phyloP scores from a whole-genome alignment of 208 protist species.

The Acanthamoeba castellanii region DNA sequence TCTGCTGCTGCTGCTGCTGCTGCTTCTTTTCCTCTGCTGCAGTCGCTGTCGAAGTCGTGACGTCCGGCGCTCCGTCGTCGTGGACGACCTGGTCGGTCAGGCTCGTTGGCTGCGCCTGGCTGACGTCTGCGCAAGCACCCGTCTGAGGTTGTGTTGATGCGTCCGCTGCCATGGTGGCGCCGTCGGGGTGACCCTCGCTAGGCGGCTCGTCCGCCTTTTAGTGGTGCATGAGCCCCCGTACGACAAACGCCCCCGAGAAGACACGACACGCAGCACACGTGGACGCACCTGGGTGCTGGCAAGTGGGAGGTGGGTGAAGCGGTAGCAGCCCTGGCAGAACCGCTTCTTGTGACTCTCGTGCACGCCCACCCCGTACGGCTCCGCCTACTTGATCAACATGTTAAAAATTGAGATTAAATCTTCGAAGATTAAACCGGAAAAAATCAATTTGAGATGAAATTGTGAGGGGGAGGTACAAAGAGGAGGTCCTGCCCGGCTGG shows the following conservation, averaged over 20 bases:
- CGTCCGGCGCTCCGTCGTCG: background rate
- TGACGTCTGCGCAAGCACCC: no score
- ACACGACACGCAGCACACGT: no score
- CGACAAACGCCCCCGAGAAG: no score
- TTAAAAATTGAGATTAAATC: background rate
- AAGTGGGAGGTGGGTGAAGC: background rate
- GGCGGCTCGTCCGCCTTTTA: no score
- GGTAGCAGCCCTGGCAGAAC: conserved; percentile 29
- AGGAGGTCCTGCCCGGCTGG: background rate
- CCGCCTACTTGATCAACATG: background rate
- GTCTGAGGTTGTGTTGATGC: no score
- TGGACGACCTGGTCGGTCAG: no score
- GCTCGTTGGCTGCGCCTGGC: no score
- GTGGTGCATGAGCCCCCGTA: no score
- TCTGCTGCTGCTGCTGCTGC: no score
- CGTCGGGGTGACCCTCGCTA: no score
- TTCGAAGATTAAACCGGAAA: background rate
- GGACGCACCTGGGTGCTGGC: background rate
- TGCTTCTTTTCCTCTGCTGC: background rate
- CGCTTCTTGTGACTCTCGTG: conserved; percentile 49
- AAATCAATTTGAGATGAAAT: background rate
- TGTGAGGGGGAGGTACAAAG: background rate
- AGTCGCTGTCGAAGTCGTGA: background rate
- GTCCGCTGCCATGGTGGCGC: no score
- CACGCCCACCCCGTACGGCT: conserved; percentile 46